These are phyloP conservation scores for Blastomyces silverae DNA, from an alignment of 2,329 filamentous ascomycete species.

Conservation along the genomic window DNA sequence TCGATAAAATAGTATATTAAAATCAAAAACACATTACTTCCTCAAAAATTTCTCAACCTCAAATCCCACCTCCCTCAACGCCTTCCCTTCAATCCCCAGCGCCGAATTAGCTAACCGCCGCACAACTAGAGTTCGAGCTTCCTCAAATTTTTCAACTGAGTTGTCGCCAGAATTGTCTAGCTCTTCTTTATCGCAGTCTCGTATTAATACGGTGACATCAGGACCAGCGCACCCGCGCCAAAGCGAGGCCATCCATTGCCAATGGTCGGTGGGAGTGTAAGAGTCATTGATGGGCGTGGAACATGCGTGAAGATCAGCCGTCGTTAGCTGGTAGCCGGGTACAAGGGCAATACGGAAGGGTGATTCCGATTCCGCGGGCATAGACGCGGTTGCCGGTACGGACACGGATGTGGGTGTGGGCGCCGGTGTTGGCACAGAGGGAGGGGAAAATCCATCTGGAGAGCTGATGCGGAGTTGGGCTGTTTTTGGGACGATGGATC, in stretches of 20 bases:
- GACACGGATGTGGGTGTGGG: conserved; percentile 10
- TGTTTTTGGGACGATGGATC: conserved; percentile 31
- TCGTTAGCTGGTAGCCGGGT: conserved; percentile 70
- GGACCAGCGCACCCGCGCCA: conserved; percentile 82
- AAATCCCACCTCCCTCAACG: conserved; percentile 69
- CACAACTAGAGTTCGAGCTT: conserved; percentile 48
- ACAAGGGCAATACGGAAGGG: conserved; percentile 65
- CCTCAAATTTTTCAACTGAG: conserved; percentile 52
- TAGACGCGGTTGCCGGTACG: conserved; percentile 16
- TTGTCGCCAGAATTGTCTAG: conserved; percentile 37
- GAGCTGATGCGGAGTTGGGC: conserved; percentile 29
- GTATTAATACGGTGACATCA: conserved; percentile 51
- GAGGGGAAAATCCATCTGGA: conserved; percentile 26
- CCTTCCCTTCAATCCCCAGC: conserved; percentile 56
- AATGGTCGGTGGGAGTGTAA: conserved; percentile 81
- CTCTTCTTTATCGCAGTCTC: conserved; percentile 38
- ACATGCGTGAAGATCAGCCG: conserved; percentile 68
- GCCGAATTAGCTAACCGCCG: conserved; percentile 36
- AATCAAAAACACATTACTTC: conserved; percentile 49
- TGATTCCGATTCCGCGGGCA: conserved; percentile 18
- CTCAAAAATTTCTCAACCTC: conserved; percentile 70
- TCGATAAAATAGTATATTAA: conserved; percentile 2
- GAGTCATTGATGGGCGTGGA: conserved; percentile 66
- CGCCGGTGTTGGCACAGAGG: conserved; percentile 21
- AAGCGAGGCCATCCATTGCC: conserved; percentile 93